Evolutionary conservation across 768 basidiomycete species (phyloP).

Genomic region (Boletus vermiculosoides): DNA sequence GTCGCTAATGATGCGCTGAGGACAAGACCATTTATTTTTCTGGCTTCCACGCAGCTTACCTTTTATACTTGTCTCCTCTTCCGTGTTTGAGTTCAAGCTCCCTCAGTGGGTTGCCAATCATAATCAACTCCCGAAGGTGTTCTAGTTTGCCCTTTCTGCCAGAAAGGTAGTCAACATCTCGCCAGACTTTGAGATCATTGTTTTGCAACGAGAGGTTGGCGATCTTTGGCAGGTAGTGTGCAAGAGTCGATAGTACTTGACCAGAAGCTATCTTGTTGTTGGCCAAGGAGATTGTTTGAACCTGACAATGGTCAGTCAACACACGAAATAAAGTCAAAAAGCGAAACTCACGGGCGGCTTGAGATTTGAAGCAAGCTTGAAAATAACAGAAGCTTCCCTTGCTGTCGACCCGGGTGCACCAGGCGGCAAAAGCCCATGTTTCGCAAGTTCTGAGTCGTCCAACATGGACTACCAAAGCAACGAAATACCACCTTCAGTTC

Average conservation of each 20-base stretch:
- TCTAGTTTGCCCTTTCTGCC: constrained; percentile 56
- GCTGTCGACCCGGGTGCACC: constrained; percentile 60
- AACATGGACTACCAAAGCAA: constrained; percentile 60
- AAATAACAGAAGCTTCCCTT: constrained; percentile 78
- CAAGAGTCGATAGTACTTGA: constrained; percentile 55
- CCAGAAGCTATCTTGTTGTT: constrained; percentile 69
- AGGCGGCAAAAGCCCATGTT: constrained; percentile 67
- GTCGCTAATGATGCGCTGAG: constrained; percentile 50
- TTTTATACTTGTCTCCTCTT: constrained; percentile 62
- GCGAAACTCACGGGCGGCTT: constrained; percentile 59
- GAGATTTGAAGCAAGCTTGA: constrained; percentile 80
- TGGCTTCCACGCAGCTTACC: constrained; percentile 41
- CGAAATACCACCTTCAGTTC: constrained; percentile 6
- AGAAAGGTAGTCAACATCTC: constrained; percentile 66
- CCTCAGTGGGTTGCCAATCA: constrained; percentile 74
- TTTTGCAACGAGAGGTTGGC: constrained; percentile 79
- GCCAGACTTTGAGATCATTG: constrained; percentile 67
- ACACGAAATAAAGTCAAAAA: not conserved
- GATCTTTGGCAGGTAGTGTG: constrained; percentile 75
- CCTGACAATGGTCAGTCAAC: constrained; percentile 36
- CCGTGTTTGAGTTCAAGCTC: constrained; percentile 57
- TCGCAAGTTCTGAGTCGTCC: constrained; percentile 74
- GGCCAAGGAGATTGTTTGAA: constrained; percentile 82
- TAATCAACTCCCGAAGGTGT: constrained; percentile 68
- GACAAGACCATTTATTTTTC: not conserved